These are phyloP conservation scores for Glycine latifolia DNA, from an alignment of 306 rosid genomes.

Conservation along the genomic window DNA sequence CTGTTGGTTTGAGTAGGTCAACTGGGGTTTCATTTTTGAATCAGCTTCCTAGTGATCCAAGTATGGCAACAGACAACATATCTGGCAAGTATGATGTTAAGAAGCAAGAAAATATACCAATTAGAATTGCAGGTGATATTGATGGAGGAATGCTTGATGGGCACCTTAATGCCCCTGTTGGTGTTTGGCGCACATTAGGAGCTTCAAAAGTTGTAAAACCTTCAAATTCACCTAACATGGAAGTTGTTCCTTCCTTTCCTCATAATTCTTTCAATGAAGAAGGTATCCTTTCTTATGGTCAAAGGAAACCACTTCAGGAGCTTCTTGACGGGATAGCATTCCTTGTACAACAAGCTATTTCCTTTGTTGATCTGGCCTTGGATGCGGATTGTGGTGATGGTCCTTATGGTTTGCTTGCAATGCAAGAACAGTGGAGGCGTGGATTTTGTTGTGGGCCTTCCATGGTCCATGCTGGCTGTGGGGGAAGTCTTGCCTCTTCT, in stretches of 20 bases:
- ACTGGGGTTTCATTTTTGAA: conserved; percentile 60
- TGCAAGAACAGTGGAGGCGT: conserved; percentile 98
- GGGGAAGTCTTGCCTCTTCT: conserved; percentile 95
- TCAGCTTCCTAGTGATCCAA: conserved; percentile 74
- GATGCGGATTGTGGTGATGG: conserved; percentile 97
- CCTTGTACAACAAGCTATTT: conserved; percentile 94
- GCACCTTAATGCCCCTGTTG: conserved; percentile 87
- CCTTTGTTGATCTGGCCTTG: conserved; percentile 91
- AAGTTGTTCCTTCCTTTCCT: conserved; percentile 76
- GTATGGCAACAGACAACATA: conserved; percentile 69
- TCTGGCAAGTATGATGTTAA: conserved; percentile 75
- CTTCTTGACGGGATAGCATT: conserved; percentile 90
- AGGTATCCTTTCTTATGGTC: conserved; percentile 84
- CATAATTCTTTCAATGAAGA: conserved; percentile 88
- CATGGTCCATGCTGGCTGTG: conserved; percentile 97
- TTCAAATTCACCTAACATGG: conserved; percentile 76
- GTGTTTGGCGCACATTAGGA: conserved; percentile 95
- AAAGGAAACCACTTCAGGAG: conserved; percentile 95
- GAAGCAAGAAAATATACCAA: conserved; percentile 86
- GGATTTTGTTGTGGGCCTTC: conserved; percentile 98
- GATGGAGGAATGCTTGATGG: conserved; percentile 92
- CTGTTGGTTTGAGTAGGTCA: conserved; percentile 67
- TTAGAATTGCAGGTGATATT: conserved; percentile 93
- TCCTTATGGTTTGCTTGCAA: conserved; percentile 95
- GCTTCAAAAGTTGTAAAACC: conserved; percentile 80